These are phyloP conservation scores for Fomitopsis betulina DNA, from an alignment of 1,284 basidiomycete genomes.

Conservation along the genomic window DNA sequence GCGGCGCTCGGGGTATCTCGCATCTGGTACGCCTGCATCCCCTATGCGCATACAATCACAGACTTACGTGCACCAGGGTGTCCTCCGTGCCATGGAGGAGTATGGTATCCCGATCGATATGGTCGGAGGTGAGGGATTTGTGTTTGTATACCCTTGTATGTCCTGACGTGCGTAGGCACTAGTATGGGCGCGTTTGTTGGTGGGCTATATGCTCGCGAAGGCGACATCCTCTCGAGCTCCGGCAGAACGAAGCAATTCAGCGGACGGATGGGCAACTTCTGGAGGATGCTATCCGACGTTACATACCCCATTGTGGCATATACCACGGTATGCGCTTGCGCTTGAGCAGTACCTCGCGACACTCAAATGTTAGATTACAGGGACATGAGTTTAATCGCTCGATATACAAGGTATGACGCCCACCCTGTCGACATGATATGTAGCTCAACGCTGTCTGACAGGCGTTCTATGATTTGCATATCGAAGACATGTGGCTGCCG, in stretches of 20 bases:
- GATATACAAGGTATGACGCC: slow-evolving; percentile 63
- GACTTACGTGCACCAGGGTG: slow-evolving; percentile 47
- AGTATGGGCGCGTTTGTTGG: slow-evolving; percentile 94
- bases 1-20: slow-evolving; percentile 92
- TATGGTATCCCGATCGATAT: slow-evolving; percentile 91
- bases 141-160: background rate
- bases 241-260: slow-evolving; percentile 92
- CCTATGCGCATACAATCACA: background rate
- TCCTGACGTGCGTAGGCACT: slow-evolving; percentile 44
- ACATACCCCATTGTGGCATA: slow-evolving; percentile 98
- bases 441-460: slow-evolving; percentile 21
- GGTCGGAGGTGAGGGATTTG: slow-evolving; percentile 56
- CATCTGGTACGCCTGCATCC: slow-evolving; percentile 63
- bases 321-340: slow-evolving; percentile 71
- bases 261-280: slow-evolving; percentile 89
- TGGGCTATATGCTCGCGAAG: slow-evolving; percentile 94
- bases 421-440: background rate
- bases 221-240: slow-evolving; percentile 82
- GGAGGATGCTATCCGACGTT: slow-evolving; percentile 92
- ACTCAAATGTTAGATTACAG: slow-evolving; percentile 30
- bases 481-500: slow-evolving; percentile 99
- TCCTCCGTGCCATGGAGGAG: slow-evolving; percentile 90
- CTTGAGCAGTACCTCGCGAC: slow-evolving; percentile 8
- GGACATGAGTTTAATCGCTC: slow-evolving; percentile 89
- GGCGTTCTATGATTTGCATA: slow-evolving; percentile 91